Evolutionary conservation across 139 green algal genomes (phyloP).

Genomic region (Pycnococcus provasolii): DNA sequence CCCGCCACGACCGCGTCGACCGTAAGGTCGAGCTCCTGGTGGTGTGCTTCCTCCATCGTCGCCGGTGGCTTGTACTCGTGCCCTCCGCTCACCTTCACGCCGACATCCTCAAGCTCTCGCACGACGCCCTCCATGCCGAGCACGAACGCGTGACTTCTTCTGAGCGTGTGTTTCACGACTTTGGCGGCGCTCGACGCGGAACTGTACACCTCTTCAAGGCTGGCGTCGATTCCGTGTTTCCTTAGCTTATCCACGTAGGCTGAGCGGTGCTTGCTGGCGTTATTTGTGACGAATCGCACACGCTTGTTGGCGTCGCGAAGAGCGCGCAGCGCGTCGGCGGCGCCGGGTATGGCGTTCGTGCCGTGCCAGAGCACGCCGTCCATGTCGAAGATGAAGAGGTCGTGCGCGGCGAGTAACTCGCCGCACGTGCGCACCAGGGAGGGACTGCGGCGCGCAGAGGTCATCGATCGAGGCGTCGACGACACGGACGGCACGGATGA

Average conservation of each 20-base stretch:
- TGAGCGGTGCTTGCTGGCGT: background rate
- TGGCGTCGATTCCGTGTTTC: background rate
- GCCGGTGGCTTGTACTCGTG: background rate
- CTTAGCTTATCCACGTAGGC: background rate
- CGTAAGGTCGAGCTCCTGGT: background rate
- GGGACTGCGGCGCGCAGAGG: too few species aligned
- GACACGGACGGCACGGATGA: too few species aligned
- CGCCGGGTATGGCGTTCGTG: background rate
- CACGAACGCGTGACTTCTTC: background rate
- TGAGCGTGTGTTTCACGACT: background rate
- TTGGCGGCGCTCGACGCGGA: background rate
- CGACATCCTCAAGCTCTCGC: background rate
- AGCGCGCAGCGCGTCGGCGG: background rate
- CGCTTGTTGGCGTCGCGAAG: background rate
- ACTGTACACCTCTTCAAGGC: background rate
- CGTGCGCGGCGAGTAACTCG: background rate
- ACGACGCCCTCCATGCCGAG: background rate
- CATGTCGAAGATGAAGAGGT: slow-evolving; percentile 6
- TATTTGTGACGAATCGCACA: slow-evolving; percentile 9
- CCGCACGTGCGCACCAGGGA: too few species aligned
- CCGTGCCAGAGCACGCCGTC: slow-evolving; percentile 5
- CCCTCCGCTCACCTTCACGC: background rate
- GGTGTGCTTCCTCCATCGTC: background rate
- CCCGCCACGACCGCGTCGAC: background rate
- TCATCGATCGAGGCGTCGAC: too few species aligned